phyloP scores from a whole-genome alignment of 75 land plant genomes.

The Pinus albicaulis region DNA sequence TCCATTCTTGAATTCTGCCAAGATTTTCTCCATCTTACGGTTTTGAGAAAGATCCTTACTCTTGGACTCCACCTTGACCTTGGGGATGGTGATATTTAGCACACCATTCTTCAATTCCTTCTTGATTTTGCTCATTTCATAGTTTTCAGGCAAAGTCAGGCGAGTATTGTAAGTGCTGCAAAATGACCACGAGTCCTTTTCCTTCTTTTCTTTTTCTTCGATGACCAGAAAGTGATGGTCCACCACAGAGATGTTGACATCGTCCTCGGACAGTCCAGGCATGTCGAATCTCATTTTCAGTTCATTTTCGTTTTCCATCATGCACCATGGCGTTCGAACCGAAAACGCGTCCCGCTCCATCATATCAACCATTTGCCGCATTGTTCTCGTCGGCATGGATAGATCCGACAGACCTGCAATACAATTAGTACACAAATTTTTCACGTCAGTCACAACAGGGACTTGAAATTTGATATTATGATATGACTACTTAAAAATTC shows the following conservation, averaged over 20 bases:
- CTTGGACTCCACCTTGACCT: slow-evolving; percentile 24
- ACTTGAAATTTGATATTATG: too few species aligned
- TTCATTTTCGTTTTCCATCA: slow-evolving; percentile 58
- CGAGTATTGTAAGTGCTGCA: slow-evolving; percentile 53
- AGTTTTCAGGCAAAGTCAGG: slow-evolving; percentile 61
- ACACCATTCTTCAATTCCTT: slow-evolving; percentile 88
- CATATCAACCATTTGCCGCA: slow-evolving; percentile 72
- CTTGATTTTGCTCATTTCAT: slow-evolving; percentile 52
- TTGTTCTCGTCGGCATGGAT: slow-evolving; percentile 55
- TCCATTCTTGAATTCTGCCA: too few species aligned
- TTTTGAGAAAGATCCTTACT: too few species aligned
- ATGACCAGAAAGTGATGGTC: slow-evolving; percentile 60
- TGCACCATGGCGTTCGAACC: slow-evolving; percentile 79
- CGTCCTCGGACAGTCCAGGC: slow-evolving; percentile 89
- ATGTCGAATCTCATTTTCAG: slow-evolving; percentile 79
- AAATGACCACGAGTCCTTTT: slow-evolving; percentile 25
- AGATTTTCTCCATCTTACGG: too few species aligned
- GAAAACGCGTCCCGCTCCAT: slow-evolving; percentile 39
- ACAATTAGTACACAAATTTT: too few species aligned
- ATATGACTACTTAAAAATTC: too few species aligned
- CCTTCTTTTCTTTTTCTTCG: slow-evolving; percentile 37
- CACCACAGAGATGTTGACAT: slow-evolving; percentile 68
- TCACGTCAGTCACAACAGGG: too few species aligned
- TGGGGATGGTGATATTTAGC: slow-evolving; percentile 59
- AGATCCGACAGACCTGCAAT: slow-evolving; percentile 57